phyloP scores from a whole-genome alignment of 2,329 filamentous ascomycete species.

The Orbilia oligospora region DNA sequence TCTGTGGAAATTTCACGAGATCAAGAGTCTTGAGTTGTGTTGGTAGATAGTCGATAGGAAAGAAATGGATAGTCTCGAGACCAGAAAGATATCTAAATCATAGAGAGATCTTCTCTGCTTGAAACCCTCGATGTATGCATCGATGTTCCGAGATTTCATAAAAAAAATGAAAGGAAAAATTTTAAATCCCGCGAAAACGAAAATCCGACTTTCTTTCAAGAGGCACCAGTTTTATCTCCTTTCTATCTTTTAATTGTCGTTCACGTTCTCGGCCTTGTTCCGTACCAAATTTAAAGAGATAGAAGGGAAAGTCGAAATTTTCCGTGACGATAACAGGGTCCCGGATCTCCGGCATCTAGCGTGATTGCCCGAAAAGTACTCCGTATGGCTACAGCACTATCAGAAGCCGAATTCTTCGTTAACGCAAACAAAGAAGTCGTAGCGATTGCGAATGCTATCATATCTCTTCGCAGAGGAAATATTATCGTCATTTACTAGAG shows the following conservation, averaged over 20 bases:
- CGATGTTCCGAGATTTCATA: neutral
- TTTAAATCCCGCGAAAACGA: neutral
- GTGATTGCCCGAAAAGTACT: slow-evolving; percentile 13
- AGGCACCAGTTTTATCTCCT: neutral
- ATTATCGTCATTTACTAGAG: no score
- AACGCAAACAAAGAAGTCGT: neutral
- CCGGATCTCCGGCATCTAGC: slow-evolving; percentile 14
- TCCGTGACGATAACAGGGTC: slow-evolving; percentile 4
- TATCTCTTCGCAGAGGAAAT: no score
- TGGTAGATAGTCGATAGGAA: neutral
- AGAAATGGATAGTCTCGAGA: no score
- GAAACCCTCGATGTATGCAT: no score
- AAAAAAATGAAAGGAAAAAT: neutral
- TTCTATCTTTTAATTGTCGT: neutral
- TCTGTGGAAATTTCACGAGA: neutral
- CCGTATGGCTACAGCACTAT: neutral
- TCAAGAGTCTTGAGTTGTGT: neutral
- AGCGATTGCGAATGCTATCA: neutral
- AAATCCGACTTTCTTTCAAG: neutral
- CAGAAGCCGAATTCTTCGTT: neutral
- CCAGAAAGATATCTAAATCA: neutral
- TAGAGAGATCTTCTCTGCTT: no score
- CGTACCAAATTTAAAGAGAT: no score
- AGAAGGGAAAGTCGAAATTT: no score
- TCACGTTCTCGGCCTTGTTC: slow-evolving; percentile 6